phyloP scores from a whole-genome alignment of 768 basidiomycete species.

The Rhodotorula graminis region DNA sequence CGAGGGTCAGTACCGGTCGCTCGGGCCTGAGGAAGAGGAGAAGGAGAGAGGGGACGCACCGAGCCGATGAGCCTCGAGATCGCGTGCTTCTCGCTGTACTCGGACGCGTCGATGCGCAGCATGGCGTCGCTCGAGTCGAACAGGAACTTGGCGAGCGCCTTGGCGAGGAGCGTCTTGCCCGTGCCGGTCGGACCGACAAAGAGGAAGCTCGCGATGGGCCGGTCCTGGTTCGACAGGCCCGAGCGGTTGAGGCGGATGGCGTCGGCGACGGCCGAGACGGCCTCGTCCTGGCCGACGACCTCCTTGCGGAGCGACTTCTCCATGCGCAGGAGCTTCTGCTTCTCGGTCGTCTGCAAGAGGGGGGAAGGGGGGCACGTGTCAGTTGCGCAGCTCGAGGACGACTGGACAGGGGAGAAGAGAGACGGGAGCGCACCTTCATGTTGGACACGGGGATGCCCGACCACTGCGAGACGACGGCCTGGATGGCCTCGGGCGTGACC shows the following conservation, averaged over 20 bases:
- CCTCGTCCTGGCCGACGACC: slow-evolving; percentile 86
- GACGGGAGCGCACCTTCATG: slow-evolving; percentile 24
- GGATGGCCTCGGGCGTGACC: slow-evolving; percentile 67
- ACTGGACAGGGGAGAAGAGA: no score
- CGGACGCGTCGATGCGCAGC: slow-evolving; percentile 78
- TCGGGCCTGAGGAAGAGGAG: slow-evolving; percentile 51
- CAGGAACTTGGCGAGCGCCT: slow-evolving; percentile 78
- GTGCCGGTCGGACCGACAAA: slow-evolving; percentile 86
- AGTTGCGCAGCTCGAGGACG: no score
- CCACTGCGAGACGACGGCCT: slow-evolving; percentile 90
- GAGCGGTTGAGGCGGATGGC: slow-evolving; percentile 89
- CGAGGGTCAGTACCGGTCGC: neutral
- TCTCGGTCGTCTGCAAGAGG: slow-evolving; percentile 48
- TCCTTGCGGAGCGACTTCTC: slow-evolving; percentile 68
- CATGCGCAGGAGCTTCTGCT: slow-evolving; percentile 80
- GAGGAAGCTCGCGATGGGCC: slow-evolving; percentile 87
- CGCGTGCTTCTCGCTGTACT: slow-evolving; percentile 87
- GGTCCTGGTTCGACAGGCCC: slow-evolving; percentile 77
- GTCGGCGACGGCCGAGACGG: slow-evolving; percentile 76
- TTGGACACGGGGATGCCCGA: slow-evolving; percentile 76
- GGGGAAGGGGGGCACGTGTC: no score
- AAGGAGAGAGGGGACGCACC: slow-evolving; percentile 40
- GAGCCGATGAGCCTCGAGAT: slow-evolving; percentile 86
- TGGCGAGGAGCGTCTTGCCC: slow-evolving; percentile 79
- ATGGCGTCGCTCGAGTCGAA: slow-evolving; percentile 92